Evolutionary conservation across 2,329 filamentous ascomycete genomes (phyloP).

Genomic region (Penicillium psychrosexuale): DNA sequence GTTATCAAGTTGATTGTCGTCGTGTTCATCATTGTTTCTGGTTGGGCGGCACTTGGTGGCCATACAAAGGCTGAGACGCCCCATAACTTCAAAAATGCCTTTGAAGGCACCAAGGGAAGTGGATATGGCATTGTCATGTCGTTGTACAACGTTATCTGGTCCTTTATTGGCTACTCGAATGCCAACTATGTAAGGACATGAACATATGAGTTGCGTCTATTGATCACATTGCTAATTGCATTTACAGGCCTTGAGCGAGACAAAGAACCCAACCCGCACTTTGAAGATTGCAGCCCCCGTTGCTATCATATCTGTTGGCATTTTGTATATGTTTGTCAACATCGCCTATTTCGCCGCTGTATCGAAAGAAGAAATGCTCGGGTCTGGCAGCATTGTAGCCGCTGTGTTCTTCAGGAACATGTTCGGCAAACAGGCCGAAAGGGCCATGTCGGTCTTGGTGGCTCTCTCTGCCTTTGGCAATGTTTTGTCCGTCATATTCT

Average conservation of each 20-base stretch:
- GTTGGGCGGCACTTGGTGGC: constrained; percentile 41
- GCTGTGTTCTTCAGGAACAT: constrained; percentile 60
- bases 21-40: constrained; percentile 46
- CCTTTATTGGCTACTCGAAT: constrained; percentile 60
- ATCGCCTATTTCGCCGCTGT: constrained; percentile 60
- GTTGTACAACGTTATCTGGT: constrained; percentile 60
- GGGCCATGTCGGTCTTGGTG: constrained; percentile 60
- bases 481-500: constrained; percentile 56
- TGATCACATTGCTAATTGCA: constrained; percentile 13
- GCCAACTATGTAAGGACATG: constrained; percentile 55
- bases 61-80: constrained; percentile 38
- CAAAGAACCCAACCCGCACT: constrained; percentile 56
- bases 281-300: constrained; percentile 56
- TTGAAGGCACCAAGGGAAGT: constrained; percentile 37
- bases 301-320: constrained; percentile 53
- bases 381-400: constrained; percentile 54
- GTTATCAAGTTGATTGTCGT: constrained; percentile 52
- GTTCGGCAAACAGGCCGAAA: constrained; percentile 55
- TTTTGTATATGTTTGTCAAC: constrained; percentile 58
- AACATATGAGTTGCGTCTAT: constrained; percentile 1
- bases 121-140: constrained; percentile 55
- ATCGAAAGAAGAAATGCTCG: constrained; percentile 54
- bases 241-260: constrained; percentile 50
- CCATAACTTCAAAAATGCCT: constrained; percentile 39
- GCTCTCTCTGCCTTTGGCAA: constrained; percentile 61